Base-by-base conservation (phyloP, 2,329 filamentous ascomycete species). In the Monilinia aucupariae region DNA sequence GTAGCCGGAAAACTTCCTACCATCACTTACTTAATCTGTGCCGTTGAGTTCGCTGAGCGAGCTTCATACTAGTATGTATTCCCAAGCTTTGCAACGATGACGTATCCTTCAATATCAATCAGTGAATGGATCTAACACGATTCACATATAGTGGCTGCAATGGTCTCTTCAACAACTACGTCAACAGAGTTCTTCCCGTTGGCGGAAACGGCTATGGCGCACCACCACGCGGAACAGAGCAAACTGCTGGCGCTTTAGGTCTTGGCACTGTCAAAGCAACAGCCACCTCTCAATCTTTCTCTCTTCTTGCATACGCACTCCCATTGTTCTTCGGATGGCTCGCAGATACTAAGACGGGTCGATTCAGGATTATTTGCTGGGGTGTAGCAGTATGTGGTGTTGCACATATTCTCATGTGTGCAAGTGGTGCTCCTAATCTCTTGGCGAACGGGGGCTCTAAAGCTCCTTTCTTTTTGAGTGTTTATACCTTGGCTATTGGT, bases 1-100 rank as follows among this genome's bases (percentile, higher is more conserved):
- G 82, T 89, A 27, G 83, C 85, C 15, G 86, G 84, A 34, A 80
- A 80, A 71, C 83, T 91, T 65, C 85, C 85, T 55, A 85, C 82
- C 81, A 77, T 80, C 61, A 82, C 87, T 64, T 91, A 85, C 76
- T 86, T 85, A 32, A 83, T 92, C 64, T 87, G 86, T 54, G 85
- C 90, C 66, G 84, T 89, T 64, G 89, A 92, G 75, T 77, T 90
- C 63, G 89, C 86, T 76, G 89, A 92, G 77, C 85, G 88, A 55
- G 90, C 90, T 76, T 88, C 85, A 17, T 92, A 90, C 82, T 91
- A 91, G 71, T 89, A 88, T 61, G 86, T 85, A 5, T 82, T 84
- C 50, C 81, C 30, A 9, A 8, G 22, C 4, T 32, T 12, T 4
- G 1, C 1, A 17, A 7, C 34, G 12, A 12, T 37, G 20, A 17